Percentiles rank a stretch among this genome's conserved stretches.
Evolutionary conservation across 148 eudicot species (phyloP).

Genomic region (Tetragonia tetragonoides): DNA sequence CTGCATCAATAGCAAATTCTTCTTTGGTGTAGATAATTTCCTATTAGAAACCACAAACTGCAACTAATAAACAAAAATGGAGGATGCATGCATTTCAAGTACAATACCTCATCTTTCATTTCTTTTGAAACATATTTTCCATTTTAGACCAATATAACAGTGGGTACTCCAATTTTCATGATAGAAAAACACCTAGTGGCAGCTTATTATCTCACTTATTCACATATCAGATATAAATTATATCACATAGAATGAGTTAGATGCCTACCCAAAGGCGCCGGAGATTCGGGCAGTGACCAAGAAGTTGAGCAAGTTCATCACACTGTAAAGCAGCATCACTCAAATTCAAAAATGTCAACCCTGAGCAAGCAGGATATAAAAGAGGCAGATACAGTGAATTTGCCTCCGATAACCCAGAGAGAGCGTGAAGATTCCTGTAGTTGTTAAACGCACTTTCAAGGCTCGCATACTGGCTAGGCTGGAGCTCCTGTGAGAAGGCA

Average conservation of each 20-base stretch:
- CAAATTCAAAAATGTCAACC: slow-evolving; percentile 66
- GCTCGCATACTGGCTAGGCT: slow-evolving; percentile 34
- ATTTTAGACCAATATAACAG: too few species aligned
- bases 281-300: slow-evolving; percentile 60
- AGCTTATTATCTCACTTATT: background rate
- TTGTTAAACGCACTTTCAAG: slow-evolving; percentile 48
- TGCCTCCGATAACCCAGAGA: slow-evolving; percentile 73
- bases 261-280: slow-evolving; percentile 75
- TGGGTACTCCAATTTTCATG: background rate
- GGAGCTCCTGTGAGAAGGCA: slow-evolving; percentile 61
- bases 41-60: background rate
- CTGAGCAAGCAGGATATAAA: slow-evolving; percentile 54
- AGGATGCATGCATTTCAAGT: too few species aligned
- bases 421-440: slow-evolving; percentile 44
- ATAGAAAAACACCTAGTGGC: background rate
- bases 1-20: background rate
- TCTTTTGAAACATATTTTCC: too few species aligned
- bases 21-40: background rate
- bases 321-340: slow-evolving; percentile 51
- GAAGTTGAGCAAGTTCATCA: slow-evolving; percentile 57
- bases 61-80: background rate
- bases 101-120: too few species aligned
- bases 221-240: background rate
- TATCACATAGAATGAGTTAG: background rate
- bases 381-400: slow-evolving; percentile 45